Percentiles rank a stretch among this genome's conserved stretches.
These are phyloP conservation scores for Pleurotus giganteus DNA, from an alignment of 768 basidiomycete species.

Conservation along the genomic window DNA sequence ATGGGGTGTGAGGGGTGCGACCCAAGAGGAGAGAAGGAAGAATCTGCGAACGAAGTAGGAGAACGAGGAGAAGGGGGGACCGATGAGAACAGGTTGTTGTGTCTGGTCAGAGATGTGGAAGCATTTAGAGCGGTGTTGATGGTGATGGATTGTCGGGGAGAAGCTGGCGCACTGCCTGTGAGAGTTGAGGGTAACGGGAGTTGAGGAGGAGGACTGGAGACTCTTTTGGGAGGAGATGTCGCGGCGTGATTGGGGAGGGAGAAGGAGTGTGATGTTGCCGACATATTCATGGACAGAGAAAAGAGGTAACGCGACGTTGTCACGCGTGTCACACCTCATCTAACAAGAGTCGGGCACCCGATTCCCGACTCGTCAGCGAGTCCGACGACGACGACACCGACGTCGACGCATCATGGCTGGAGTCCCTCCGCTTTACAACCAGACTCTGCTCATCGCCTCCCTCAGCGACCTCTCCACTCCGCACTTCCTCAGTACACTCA, in stretches of 20 bases:
- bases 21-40: constrained; percentile 12
- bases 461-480: constrained; percentile 50
- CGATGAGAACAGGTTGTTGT: constrained; percentile 17
- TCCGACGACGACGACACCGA: not conserved
- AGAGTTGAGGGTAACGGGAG: constrained; percentile 35
- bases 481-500: constrained; percentile 52
- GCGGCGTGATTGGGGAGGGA: not conserved
- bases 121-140: constrained; percentile 24
- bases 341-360: not conserved
- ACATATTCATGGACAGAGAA: constrained; percentile 2
- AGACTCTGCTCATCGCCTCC: constrained; percentile 52
- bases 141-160: constrained; percentile 17
- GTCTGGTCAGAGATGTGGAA: constrained; percentile 11
- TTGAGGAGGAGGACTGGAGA: constrained; percentile 17
- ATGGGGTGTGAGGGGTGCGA: constrained; percentile 21
- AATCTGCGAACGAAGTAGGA: constrained; percentile 15
- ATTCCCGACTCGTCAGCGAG: not conserved
- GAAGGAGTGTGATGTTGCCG: constrained; percentile 9
- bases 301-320: not conserved
- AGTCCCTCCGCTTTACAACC: constrained; percentile 15
- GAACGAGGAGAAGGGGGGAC: constrained; percentile 1
- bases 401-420: not conserved
- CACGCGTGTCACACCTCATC: constrained; percentile 4
- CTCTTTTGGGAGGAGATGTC: not conserved
- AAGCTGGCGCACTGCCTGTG: constrained; percentile 12